Percentiles rank a stretch among this genome's conserved stretches.
These are phyloP conservation scores for Cryptococcus wingfieldii DNA, from an alignment of 1,284 basidiomycete species.

Conservation along the genomic window DNA sequence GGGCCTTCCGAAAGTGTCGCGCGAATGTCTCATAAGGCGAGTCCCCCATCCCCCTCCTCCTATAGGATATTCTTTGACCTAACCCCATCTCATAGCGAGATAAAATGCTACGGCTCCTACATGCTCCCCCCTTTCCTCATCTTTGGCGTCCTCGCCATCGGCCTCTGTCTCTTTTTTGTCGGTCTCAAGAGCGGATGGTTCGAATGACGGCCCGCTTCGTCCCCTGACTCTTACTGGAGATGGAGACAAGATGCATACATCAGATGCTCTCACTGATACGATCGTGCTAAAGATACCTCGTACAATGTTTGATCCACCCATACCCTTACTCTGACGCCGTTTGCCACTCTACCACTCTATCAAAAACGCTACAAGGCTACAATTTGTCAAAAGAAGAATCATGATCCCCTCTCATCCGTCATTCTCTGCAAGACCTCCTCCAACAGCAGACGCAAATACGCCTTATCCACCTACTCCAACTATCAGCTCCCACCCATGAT, in stretches of 20 bases:
- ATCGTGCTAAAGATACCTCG: no score
- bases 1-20: no score
- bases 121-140: slow-evolving; percentile 34
- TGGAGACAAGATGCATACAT: no score
- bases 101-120: slow-evolving; percentile 42
- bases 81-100: slow-evolving; percentile 26
- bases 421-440: slow-evolving; percentile 12
- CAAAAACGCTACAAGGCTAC: background rate
- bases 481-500: background rate
- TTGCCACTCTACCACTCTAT: background rate
- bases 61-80: background rate
- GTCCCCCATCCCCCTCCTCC: background rate
- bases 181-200: slow-evolving; percentile 32
- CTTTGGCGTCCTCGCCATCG: slow-evolving; percentile 37
- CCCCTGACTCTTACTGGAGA: no score
- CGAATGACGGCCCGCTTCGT: no score
- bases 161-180: slow-evolving; percentile 21
- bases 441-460: slow-evolving; percentile 8
- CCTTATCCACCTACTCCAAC: slow-evolving; percentile 6
- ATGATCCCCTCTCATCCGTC: background rate
- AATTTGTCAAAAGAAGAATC: background rate
- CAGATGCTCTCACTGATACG: no score
- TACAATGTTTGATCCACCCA: no score
- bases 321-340: no score
- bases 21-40: no score